Conservation (phyloP, 2,329 filamentous ascomycete genomes). For the Calonectria leucothoes region DNA sequence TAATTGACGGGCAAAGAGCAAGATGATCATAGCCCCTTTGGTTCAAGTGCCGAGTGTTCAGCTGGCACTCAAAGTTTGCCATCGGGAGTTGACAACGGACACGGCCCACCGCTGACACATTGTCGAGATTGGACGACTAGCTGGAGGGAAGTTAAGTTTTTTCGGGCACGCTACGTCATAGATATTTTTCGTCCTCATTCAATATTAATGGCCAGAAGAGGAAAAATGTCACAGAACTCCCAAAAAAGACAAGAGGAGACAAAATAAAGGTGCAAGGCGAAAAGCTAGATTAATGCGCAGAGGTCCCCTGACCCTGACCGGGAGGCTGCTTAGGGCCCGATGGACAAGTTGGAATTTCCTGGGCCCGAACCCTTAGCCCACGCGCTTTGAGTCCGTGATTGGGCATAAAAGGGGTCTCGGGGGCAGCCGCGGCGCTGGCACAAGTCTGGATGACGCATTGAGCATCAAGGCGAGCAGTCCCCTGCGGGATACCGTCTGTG, state of each 20-base stretch:
- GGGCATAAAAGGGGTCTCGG: background rate
- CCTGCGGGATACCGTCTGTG: background rate
- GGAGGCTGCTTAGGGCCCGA: background rate
- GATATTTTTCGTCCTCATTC: background rate
- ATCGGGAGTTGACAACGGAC: background rate
- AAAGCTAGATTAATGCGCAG: slow-evolving; percentile 5
- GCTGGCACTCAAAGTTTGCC: background rate
- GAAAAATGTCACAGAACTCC: background rate
- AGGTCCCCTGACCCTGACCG: background rate
- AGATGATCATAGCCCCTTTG: background rate
- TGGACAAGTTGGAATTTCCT: background rate
- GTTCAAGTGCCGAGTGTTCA: background rate
- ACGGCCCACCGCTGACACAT: background rate
- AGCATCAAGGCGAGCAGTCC: slow-evolving; percentile 2
- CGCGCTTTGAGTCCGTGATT: background rate
- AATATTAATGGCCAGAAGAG: background rate
- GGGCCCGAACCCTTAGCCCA: background rate
- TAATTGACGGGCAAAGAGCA: background rate
- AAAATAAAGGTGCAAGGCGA: background rate
- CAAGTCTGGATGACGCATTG: background rate
- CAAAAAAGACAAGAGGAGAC: background rate
- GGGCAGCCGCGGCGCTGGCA: background rate
- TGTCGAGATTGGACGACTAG: background rate
- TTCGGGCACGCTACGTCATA: background rate
- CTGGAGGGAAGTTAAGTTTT: background rate